These are phyloP conservation scores for Botrytis aclada DNA, from an alignment of 2,329 filamentous ascomycete genomes.

Conservation along the genomic window DNA sequence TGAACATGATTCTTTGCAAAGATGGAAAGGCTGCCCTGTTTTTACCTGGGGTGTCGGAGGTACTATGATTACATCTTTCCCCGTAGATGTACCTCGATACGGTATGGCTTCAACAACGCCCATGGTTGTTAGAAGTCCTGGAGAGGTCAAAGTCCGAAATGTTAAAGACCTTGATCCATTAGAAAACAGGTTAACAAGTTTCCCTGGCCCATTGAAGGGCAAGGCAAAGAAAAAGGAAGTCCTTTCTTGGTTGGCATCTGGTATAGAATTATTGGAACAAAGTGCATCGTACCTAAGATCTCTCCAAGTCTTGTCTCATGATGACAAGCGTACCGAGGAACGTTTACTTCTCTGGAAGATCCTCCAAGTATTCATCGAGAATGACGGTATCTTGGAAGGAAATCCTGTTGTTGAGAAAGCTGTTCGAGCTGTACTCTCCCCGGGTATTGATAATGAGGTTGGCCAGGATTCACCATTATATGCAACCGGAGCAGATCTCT, in stretches of 20 bases:
- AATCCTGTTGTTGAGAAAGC: slow-evolving; percentile 68
- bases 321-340: slow-evolving; percentile 73
- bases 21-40: slow-evolving; percentile 88
- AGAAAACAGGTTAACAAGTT: slow-evolving; percentile 70
- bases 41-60: slow-evolving; percentile 89
- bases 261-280: slow-evolving; percentile 71
- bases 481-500: slow-evolving; percentile 41
- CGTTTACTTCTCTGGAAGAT: slow-evolving; percentile 85
- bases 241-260: slow-evolving; percentile 71
- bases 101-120: slow-evolving; percentile 65
- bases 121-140: slow-evolving; percentile 76
- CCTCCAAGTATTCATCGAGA: slow-evolving; percentile 74
- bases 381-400: slow-evolving; percentile 80
- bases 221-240: slow-evolving; percentile 97
- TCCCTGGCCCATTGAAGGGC: slow-evolving; percentile 83
- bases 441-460: slow-evolving; percentile 43
- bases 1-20: slow-evolving; percentile 72
- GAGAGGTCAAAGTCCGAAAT: slow-evolving; percentile 75
- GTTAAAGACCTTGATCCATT: slow-evolving; percentile 72
- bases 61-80: slow-evolving; percentile 77
- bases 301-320: slow-evolving; percentile 51
- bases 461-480: slow-evolving; percentile 34
- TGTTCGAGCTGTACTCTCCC: slow-evolving; percentile 71
- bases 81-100: slow-evolving; percentile 84
- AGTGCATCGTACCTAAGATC: slow-evolving; percentile 42